A percentile compares a stretch with the other conserved stretches of the same genome.
These are phyloP conservation scores for Silene uniflora DNA, from an alignment of 148 eudicot species.

Conservation along the genomic window DNA sequence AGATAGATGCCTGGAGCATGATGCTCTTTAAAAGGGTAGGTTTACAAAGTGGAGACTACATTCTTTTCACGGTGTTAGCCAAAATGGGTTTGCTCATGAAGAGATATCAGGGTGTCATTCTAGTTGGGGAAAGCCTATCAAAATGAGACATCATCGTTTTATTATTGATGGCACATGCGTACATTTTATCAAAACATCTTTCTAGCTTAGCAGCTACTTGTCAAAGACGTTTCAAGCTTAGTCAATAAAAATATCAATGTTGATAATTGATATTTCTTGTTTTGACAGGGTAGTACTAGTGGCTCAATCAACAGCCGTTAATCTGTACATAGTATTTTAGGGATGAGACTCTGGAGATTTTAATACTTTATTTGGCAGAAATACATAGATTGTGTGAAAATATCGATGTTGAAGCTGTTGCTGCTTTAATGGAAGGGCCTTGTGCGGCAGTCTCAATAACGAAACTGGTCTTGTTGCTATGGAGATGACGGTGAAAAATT, in stretches of 20 bases:
- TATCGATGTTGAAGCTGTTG: conserved; percentile 16
- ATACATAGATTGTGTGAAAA: conserved; percentile 29
- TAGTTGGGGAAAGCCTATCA: too few relatives aligned
- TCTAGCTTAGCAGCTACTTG: background rate
- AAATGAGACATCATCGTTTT: too few relatives aligned
- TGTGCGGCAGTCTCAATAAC: conserved; percentile 9
- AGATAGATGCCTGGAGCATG: too few relatives aligned
- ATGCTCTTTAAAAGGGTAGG: too few relatives aligned
- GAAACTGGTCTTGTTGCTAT: background rate
- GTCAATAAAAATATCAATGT: background rate
- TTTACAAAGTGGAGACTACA: too few relatives aligned
- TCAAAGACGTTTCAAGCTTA: background rate
- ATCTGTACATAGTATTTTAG: conserved; percentile 33
- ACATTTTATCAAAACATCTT: background rate
- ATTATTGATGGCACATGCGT: too few relatives aligned
- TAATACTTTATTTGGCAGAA: conserved; percentile 10
- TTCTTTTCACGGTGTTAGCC: too few relatives aligned
- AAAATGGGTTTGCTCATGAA: too few relatives aligned
- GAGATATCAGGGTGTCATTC: too few relatives aligned
- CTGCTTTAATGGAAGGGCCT: conserved; percentile 3
- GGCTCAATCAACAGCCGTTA: conserved; percentile 15
- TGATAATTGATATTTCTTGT: background rate
- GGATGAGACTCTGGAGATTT: conserved; percentile 19
- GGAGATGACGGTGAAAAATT: background rate
- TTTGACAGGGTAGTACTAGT: conserved; percentile 21